Evolutionary conservation across 768 basidiomycete species (phyloP).

Genomic region (Lentinula detonsa): DNA sequence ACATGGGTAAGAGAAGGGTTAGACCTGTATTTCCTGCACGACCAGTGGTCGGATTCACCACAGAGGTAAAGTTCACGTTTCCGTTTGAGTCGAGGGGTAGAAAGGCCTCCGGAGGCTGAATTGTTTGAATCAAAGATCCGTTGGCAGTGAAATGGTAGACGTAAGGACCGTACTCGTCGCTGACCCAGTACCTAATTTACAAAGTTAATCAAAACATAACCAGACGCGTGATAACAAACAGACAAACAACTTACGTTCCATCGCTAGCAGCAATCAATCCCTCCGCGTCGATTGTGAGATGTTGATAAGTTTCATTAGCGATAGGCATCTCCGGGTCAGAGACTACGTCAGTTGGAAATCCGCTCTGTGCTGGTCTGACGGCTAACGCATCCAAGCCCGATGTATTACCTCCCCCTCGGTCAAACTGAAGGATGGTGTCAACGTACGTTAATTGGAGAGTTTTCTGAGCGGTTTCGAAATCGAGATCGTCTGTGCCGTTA

Average conservation of each 20-base stretch:
- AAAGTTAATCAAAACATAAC: no score
- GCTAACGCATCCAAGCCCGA: constrained; percentile 52
- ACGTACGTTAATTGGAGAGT: constrained; percentile 48
- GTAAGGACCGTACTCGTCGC: constrained; percentile 67
- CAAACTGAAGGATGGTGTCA: constrained; percentile 43
- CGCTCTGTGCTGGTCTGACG: constrained; percentile 32
- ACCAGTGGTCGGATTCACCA: constrained; percentile 42
- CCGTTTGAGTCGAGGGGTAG: constrained; percentile 41
- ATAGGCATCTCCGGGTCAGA: constrained; percentile 43
- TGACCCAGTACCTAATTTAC: constrained; percentile 46
- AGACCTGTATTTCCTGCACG: constrained; percentile 50
- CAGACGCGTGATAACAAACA: no score
- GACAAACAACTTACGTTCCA: constrained; percentile 38
- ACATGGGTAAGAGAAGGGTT: background rate
- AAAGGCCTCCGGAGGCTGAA: constrained; percentile 53
- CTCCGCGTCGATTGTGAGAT: constrained; percentile 51
- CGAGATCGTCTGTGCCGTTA: constrained; percentile 35
- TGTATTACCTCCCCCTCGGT: constrained; percentile 38
- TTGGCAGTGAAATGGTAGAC: constrained; percentile 46
- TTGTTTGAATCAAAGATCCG: constrained; percentile 47
- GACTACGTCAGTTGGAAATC: constrained; percentile 21
- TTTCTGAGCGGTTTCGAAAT: constrained; percentile 41
- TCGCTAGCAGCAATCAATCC: constrained; percentile 52
- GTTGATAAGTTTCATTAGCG: constrained; percentile 32
- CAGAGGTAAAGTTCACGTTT: constrained; percentile 46